phyloP scores from a whole-genome alignment of 2,329 filamentous ascomycete species.

The Scedosporium boydii region DNA sequence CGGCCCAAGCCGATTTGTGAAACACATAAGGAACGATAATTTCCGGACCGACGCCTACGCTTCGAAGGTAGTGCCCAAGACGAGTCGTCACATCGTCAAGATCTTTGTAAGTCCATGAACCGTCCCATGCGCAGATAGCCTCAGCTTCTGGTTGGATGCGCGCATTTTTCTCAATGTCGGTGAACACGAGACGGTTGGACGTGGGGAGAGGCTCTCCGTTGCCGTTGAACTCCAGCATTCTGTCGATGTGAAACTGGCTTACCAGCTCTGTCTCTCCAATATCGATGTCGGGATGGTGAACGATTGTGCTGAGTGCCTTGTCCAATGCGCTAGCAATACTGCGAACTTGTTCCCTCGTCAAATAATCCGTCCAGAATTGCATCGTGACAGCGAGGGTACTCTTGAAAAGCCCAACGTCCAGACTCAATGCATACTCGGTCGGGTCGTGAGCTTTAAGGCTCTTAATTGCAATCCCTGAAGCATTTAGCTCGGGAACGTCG shows the following conservation, averaged over 20 bases:
- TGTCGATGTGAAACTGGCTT: background rate
- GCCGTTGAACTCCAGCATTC: background rate
- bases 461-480: background rate
- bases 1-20: conserved; percentile 8
- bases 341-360: background rate
- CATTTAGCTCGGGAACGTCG: background rate
- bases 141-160: background rate
- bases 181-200: background rate
- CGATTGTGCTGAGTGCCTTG: background rate
- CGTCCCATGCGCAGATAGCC: background rate
- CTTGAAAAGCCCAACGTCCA: background rate
- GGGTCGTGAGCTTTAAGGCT: background rate
- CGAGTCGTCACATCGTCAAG: conserved; percentile 1
- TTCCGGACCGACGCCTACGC: conserved; percentile 3
- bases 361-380: background rate
- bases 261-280: background rate
- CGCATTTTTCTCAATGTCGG: background rate
- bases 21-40: conserved; percentile 10
- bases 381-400: background rate
- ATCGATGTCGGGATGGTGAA: background rate
- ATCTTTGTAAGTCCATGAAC: background rate
- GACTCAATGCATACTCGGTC: background rate
- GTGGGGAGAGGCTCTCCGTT: background rate
- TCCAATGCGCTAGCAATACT: background rate
- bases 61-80: background rate